Evolutionary conservation across 805 yeast species (phyloP), one percentile per base, ranked within the genome.

Genomic region (Wickerhamiella bombiphila): DNA sequence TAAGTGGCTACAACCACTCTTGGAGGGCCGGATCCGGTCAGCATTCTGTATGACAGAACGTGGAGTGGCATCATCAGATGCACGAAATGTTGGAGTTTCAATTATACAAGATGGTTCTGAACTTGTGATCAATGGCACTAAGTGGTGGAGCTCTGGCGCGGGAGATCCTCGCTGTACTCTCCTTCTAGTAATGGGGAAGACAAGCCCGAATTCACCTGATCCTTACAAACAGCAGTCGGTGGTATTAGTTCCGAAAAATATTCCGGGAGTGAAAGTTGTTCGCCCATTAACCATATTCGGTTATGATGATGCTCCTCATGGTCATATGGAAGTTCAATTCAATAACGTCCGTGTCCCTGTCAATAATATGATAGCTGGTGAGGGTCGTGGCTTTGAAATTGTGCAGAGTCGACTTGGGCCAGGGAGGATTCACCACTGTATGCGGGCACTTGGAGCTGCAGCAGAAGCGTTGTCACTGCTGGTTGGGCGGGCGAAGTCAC

Each of bases 141-240:
- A 75, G 52, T 74, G 80, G 80, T 74, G 74, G 65, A 74, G 78
- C 2, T 70, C 78, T 0, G 80, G 80, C 21, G 79, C 78, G 28
- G 79, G 78, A 19, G 80, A 74, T 51, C 79, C 78, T 19, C 64
- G 77, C 38, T 67, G 74, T 53, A 47, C 56, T 29, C 65, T 69
- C 14, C 65, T 72, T 69, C 57, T 69, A 37, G 69, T 66, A 19
- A 68, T 69, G 72, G 69, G 71, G 49, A 66, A 66, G 53, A 68
- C 71, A 4, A 41, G 46, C 9, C 35, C 31, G 24, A 35, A 29
- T 21, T 40, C 50, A 28, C 5, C 8, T 7, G 47, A 54, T 36
- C 58, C 61, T 6, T 70, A 72, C 52, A 51, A 47, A 32, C 74
- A 72, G 51, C 80, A 74, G 51, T 61, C 76, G 4, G 72, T 74